phyloP scores from a whole-genome alignment of 306 rosid genomes.

The Acacia confusa region DNA sequence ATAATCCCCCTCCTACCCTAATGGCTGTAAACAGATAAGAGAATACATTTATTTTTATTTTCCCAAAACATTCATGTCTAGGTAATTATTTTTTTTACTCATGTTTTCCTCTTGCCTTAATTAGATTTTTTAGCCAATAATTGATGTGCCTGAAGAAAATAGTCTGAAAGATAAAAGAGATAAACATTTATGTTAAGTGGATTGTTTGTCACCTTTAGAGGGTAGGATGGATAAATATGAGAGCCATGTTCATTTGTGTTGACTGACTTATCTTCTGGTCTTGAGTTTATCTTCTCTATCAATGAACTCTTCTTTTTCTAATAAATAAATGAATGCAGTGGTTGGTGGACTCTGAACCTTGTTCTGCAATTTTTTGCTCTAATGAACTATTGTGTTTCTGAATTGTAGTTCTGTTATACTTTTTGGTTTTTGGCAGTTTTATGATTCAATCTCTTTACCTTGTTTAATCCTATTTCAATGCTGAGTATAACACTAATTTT shows the following conservation, averaged over 20 bases:
- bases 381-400: background rate
- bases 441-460: slow-evolving; percentile 13
- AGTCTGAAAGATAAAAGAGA: background rate
- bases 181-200: background rate
- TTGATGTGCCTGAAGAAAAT: background rate
- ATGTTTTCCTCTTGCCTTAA: no score
- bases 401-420: background rate
- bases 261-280: background rate
- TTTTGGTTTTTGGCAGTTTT: slow-evolving; percentile 4
- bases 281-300: background rate
- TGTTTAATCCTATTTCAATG: slow-evolving; percentile 24
- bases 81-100: no score
- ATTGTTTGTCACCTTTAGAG: background rate
- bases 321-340: background rate
- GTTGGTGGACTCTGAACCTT: background rate
- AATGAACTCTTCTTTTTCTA: background rate
- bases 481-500: slow-evolving; percentile 32
- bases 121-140: background rate
- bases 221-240: background rate
- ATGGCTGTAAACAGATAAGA: no score
- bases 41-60: no score
- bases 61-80: no score
- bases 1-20: no score
- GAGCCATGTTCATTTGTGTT: background rate
- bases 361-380: slow-evolving; percentile 16